A percentile compares a stretch with the other conserved stretches of the same genome.
Conservation (phyloP, 345 rosid genomes). For the Eucalyptus marginata region DNA sequence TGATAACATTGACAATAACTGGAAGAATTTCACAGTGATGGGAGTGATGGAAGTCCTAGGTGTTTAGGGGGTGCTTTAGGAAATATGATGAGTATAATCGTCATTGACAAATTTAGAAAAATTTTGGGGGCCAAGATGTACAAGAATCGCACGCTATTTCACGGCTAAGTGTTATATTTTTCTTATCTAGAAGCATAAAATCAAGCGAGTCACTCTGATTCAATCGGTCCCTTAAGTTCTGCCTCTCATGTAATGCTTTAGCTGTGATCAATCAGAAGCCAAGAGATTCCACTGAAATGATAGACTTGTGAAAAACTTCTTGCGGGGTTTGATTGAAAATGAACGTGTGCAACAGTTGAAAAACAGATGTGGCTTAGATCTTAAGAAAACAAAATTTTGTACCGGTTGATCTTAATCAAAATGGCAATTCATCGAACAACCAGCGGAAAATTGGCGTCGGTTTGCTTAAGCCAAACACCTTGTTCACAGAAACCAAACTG, state of each 20-base stretch:
- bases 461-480: neutral
- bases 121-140: neutral
- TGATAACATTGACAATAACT: neutral
- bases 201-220: neutral
- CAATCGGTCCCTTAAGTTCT: neutral
- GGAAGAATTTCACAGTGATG: neutral
- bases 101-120: neutral
- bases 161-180: neutral
- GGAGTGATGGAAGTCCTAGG: neutral
- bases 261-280: neutral
- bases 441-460: neutral
- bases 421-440: neutral
- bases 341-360: neutral
- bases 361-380: neutral
- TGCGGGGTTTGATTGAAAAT: neutral
- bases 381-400: neutral
- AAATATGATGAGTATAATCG: neutral
- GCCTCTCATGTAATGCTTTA: neutral
- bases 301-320: neutral
- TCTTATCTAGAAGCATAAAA: neutral
- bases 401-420: neutral
- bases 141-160: neutral
- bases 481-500: neutral
- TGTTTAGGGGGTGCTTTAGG: neutral
- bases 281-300: neutral